These are phyloP conservation scores for Trifolium subterraneum DNA, from an alignment of 306 rosid genomes.

Conservation along the genomic window DNA sequence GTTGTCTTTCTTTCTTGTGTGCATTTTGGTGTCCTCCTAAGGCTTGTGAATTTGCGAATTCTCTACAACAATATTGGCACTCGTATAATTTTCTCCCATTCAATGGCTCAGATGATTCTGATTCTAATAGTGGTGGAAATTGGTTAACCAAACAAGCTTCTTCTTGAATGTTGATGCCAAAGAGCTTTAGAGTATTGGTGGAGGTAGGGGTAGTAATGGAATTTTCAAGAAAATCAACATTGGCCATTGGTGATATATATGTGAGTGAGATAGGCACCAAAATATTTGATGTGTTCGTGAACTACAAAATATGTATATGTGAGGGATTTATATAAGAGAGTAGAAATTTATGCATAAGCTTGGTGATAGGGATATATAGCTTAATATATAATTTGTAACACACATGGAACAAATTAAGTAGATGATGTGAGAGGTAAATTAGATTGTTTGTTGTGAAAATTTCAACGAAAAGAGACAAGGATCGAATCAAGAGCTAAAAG, in stretches of 20 bases:
- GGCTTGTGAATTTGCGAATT: conserved; percentile 65
- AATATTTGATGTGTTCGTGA: neutral
- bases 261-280: conserved; percentile 7
- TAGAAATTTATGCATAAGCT: conserved; percentile 11
- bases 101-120: neutral
- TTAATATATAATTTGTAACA: conserved; percentile 23
- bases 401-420: neutral
- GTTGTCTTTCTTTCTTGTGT: conserved; percentile 61
- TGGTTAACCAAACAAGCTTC: conserved; percentile 1
- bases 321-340: conserved; percentile 35
- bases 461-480: conserved; percentile 36
- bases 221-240: conserved; percentile 36
- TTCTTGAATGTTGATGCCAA: conserved; percentile 58
- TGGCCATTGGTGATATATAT: conserved; percentile 33
- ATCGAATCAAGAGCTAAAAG: conserved; percentile 11
- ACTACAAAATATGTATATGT: neutral
- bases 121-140: neutral
- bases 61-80: conserved; percentile 61
- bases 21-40: conserved; percentile 70
- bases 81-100: conserved; percentile 46
- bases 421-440: neutral
- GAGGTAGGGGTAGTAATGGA: conserved; percentile 2
- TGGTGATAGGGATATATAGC: conserved; percentile 10
- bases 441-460: conserved; percentile 43
- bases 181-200: conserved; percentile 47